Evolutionary conservation across 139 green algal species (phyloP).

Genomic region (Mesotaenium endlicherianum): DNA sequence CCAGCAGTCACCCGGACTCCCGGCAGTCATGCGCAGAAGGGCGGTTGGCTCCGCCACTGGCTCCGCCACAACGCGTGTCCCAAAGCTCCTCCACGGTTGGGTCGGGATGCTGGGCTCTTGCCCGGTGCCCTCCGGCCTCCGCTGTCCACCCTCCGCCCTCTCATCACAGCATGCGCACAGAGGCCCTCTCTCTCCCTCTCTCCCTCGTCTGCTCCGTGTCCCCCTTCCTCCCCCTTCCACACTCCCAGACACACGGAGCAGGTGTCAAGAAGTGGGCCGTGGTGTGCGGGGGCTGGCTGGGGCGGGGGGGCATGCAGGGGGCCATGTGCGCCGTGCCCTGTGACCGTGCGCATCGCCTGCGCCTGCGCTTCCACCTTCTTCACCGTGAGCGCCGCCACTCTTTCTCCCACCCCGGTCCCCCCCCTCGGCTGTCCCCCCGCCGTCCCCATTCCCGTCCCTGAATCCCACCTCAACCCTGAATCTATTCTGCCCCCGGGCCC

Average conservation of each 20-base stretch:
- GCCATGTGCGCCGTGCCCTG: constrained; percentile 74
- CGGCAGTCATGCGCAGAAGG: too few species aligned
- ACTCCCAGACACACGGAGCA: background rate
- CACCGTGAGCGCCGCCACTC: constrained; percentile 52
- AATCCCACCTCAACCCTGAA: too few species aligned
- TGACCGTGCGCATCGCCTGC: constrained; percentile 68
- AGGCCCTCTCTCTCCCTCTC: background rate
- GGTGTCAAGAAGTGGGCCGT: background rate
- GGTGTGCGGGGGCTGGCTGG: background rate
- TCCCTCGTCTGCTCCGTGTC: background rate
- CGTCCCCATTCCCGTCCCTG: too few species aligned
- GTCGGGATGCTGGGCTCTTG: background rate
- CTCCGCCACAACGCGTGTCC: too few species aligned
- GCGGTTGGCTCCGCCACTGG: too few species aligned
- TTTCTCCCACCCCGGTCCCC: too few species aligned
- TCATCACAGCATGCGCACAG: background rate
- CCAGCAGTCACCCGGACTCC: too few species aligned
- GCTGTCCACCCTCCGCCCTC: background rate
- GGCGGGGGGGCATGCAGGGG: constrained; percentile 38
- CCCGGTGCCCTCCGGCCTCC: background rate
- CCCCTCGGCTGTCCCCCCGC: too few species aligned
- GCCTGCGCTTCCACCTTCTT: constrained; percentile 66
- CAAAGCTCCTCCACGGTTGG: too few species aligned
- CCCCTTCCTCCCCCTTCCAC: constrained; percentile 62
- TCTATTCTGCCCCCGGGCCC: too few species aligned